These are phyloP conservation scores for Triticum urartu DNA, from an alignment of 176 grass and related monocot genomes.

Conservation along the genomic window DNA sequence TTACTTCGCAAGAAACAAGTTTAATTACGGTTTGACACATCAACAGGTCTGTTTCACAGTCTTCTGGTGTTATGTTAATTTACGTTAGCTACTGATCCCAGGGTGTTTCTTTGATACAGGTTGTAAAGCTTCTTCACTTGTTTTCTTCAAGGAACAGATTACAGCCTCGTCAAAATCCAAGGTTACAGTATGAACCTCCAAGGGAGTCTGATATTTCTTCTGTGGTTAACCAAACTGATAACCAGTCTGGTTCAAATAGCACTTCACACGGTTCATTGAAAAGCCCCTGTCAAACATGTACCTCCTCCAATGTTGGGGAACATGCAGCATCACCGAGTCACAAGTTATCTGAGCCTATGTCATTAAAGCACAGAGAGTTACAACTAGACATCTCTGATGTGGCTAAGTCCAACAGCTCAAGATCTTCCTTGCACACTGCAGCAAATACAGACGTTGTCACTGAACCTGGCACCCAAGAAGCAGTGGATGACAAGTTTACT, in stretches of 20 bases:
- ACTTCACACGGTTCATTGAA: constrained; percentile 46
- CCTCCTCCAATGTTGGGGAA: constrained; percentile 40
- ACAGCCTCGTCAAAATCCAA: constrained; percentile 17
- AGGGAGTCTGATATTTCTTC: constrained; percentile 38
- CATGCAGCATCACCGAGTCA: background rate
- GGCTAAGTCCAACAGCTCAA: constrained; percentile 22
- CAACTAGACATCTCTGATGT: constrained; percentile 35
- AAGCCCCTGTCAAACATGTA: constrained; percentile 41
- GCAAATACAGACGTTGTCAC: constrained; percentile 13
- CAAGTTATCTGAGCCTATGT: constrained; percentile 14
- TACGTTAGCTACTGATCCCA: constrained; percentile 27
- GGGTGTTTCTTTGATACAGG: constrained; percentile 41
- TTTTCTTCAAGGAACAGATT: constrained; percentile 56
- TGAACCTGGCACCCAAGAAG: constrained; percentile 29
- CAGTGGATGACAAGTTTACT: constrained; percentile 26
- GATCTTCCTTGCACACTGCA: constrained; percentile 28
- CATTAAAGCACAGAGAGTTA: background rate
- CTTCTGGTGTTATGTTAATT: constrained; percentile 12
- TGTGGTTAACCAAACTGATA: constrained; percentile 43
- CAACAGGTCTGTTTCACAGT: constrained; percentile 45
- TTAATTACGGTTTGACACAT: constrained; percentile 38
- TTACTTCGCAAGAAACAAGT: constrained; percentile 26
- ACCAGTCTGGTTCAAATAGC: constrained; percentile 35
- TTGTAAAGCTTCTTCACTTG: constrained; percentile 51
- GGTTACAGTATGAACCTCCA: constrained; percentile 18